Evolutionary conservation across 768 basidiomycete species (phyloP), one percentile per base, ranked within the genome.

Genomic region (Calocybe indica): DNA sequence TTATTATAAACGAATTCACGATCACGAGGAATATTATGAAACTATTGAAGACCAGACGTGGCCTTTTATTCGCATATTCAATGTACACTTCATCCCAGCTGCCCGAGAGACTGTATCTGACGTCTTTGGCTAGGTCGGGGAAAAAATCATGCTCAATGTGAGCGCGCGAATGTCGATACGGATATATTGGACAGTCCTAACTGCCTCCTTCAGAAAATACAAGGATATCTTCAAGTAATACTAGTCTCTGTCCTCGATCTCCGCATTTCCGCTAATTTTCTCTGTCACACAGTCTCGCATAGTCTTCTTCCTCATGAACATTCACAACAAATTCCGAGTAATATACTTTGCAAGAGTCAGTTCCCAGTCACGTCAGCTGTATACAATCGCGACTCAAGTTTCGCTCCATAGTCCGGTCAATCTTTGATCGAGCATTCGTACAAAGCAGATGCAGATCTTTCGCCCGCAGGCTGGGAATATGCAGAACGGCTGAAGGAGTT

Each of bases 221-320:
- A 86, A 63, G 92, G 92, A 47, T 95, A 95, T 58, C 72, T 95
- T 2, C 89, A 92, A 67, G 87, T 86, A 50, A 33, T 70, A 52
- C 30, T 28, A 32, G 22, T 22, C 22, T 22, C 22, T 4, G 22
- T 22, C 4, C 22, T 22, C 22, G 22, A 22, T 22, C 22, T 22
- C 22, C 4, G 22, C 22, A 22, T 22, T 22, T 22, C 22, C 22
- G 4, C 22, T 22, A 22, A 22, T 22, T 22, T 22, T 22, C 22
- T 22, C 22, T 22, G 43, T 45, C 10, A 30, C 31, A 30, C 66
- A 98, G 84, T 92, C 92, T 2, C 74, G 95, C 50, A 93, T 97
- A 50, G 90, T 98, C 22, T 99, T 98, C 75, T 98, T 96, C 75
- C 74, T 99, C 39, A 98, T 98, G 96, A 99, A 99, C 63, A 97